phyloP scores from a whole-genome alignment of 441 rosid genomes.

The Viola pubescens region DNA sequence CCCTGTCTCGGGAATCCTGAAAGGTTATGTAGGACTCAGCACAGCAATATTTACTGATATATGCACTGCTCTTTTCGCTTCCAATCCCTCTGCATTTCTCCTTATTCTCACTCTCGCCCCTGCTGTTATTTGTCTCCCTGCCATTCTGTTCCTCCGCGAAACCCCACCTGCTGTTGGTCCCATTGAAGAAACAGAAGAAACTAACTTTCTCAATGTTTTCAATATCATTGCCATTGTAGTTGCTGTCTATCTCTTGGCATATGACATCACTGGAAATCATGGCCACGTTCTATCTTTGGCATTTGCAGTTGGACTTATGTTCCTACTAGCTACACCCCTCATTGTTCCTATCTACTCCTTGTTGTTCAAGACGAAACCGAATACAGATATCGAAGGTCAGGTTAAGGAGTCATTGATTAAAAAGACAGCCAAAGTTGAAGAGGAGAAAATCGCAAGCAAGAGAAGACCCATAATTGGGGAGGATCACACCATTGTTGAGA shows the following conservation, averaged over 20 bases:
- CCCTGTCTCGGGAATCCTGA: slow-evolving; percentile 63
- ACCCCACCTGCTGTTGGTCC: slow-evolving; percentile 29
- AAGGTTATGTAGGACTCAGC: slow-evolving; percentile 67
- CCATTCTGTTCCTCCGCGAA: slow-evolving; percentile 57
- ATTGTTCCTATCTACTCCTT: slow-evolving; percentile 36
- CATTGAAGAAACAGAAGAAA: slow-evolving; percentile 38
- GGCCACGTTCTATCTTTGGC: slow-evolving; percentile 25
- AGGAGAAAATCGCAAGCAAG: slow-evolving; percentile 16
- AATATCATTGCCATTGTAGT: slow-evolving; percentile 46
- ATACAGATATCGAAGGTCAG: slow-evolving; percentile 32
- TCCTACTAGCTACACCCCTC: slow-evolving; percentile 45
- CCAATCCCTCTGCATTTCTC: slow-evolving; percentile 43
- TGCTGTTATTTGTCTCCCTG: slow-evolving; percentile 44
- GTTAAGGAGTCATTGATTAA: slow-evolving; percentile 14
- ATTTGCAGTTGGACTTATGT: slow-evolving; percentile 35
- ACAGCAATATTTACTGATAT: slow-evolving; percentile 71
- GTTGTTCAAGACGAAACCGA: slow-evolving; percentile 16
- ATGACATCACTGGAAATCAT: slow-evolving; percentile 35
- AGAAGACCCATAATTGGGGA: slow-evolving; percentile 49
- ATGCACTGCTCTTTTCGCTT: slow-evolving; percentile 51
- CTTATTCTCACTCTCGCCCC: slow-evolving; percentile 55
- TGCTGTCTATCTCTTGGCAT: slow-evolving; percentile 49
- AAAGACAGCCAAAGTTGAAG: neutral
- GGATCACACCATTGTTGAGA: slow-evolving; percentile 63
- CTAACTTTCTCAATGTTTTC: slow-evolving; percentile 34